Percentiles rank a stretch among this genome's conserved stretches.
Evolutionary conservation across 2,329 filamentous ascomycete species (phyloP).

Genomic region (Colletotrichum tofieldiae): DNA sequence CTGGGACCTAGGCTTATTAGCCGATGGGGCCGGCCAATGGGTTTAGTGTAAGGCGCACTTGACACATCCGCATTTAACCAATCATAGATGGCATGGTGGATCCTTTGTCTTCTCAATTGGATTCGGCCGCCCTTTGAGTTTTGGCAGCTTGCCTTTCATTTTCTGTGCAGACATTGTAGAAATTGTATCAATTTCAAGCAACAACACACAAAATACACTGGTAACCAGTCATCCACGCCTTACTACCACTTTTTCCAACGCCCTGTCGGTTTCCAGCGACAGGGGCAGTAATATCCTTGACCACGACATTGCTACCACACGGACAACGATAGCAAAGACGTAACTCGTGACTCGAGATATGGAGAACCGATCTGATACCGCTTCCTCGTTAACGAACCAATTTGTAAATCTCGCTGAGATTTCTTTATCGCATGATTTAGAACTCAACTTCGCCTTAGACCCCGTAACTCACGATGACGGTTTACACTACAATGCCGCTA

Average conservation of each 20-base stretch:
- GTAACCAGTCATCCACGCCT: not conserved
- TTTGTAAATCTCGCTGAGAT: not conserved
- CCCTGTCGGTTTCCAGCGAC: not conserved
- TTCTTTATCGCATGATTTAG: not conserved
- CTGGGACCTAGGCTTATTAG: not conserved
- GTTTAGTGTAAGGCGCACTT: constrained; percentile 38
- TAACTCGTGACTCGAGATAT: not conserved
- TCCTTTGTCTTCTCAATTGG: constrained; percentile 1
- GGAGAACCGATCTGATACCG: not conserved
- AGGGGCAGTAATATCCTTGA: constrained; percentile 1
- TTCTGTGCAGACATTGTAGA: constrained; percentile 14
- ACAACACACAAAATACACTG: not conserved
- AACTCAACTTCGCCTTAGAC: not conserved
- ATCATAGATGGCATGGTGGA: constrained; percentile 20
- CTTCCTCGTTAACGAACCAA: not conserved
- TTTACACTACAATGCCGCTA: not conserved
- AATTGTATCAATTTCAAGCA: not conserved
- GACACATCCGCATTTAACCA: constrained; percentile 20
- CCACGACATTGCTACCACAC: not conserved
- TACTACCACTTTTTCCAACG: not conserved
- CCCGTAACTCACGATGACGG: not conserved
- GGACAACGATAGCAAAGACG: not conserved
- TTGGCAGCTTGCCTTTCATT: constrained; percentile 12
- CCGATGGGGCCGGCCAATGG: not conserved
- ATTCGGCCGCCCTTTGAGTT: constrained; percentile 12